Percentiles rank a stretch among this genome's conserved stretches.
phyloP scores from a whole-genome alignment of 495 filamentous ascomycete species.

The Neurospora cerealis region DNA sequence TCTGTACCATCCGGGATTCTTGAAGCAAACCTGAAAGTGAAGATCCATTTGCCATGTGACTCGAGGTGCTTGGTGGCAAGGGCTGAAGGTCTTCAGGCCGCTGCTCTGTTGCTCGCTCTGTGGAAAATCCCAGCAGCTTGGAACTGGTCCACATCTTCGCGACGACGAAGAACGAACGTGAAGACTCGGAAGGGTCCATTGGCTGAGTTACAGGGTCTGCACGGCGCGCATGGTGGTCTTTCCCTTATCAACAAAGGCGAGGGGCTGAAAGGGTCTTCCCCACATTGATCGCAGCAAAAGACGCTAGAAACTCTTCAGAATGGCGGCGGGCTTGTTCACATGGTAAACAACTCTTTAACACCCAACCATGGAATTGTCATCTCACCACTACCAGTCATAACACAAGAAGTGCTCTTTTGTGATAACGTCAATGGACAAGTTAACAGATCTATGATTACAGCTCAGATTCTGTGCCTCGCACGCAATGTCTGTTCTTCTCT shows the following conservation, averaged over 20 bases:
- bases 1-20: not conserved
- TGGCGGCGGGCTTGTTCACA: not conserved
- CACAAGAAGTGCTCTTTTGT: not conserved
- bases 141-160: conserved; percentile 12
- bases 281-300: not conserved
- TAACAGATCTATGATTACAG: not conserved
- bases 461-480: not conserved
- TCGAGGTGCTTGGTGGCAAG: not conserved
- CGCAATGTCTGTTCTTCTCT: not conserved
- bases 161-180: not conserved
- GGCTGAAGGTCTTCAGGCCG: not conserved
- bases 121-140: conserved; percentile 12
- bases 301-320: not conserved
- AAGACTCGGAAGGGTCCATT: not conserved
- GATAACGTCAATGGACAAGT: not conserved
- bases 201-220: not conserved
- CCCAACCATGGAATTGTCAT: not conserved
- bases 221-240: not conserved
- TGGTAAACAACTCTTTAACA: not conserved
- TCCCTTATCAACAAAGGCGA: not conserved
- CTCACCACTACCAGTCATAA: not conserved
- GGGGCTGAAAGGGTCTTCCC: not conserved
- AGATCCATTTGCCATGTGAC: conserved; percentile 3
- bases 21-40: conserved; percentile 29
- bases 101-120: not conserved